Evolutionary conservation across 2,329 filamentous ascomycete genomes (phyloP).

Genomic region (Clonostachys sp.): DNA sequence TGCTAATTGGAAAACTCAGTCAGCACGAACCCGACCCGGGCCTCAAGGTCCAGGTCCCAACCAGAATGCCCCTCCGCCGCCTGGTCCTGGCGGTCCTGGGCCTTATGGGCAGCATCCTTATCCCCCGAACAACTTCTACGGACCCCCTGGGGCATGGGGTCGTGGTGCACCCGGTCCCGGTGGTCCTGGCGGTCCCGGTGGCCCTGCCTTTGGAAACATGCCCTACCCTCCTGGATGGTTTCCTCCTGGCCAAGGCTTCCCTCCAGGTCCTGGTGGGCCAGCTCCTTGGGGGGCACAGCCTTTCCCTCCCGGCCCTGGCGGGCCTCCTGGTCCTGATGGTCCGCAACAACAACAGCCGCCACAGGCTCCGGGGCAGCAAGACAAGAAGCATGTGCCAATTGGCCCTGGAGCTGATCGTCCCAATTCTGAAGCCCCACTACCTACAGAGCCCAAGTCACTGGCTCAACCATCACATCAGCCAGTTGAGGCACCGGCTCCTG

Average conservation of each 20-base stretch:
- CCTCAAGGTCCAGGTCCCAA: conserved; percentile 17
- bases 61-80: conserved; percentile 13
- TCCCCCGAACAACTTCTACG: conserved; percentile 41
- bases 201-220: conserved; percentile 64
- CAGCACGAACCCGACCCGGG: conserved; percentile 27
- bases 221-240: conserved; percentile 81
- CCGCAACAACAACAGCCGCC: conserved; percentile 50
- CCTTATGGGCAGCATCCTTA: conserved; percentile 37
- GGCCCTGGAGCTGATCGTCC: conserved; percentile 45
- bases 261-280: conserved; percentile 36
- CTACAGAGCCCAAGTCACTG: conserved; percentile 48
- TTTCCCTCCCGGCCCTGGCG: conserved; percentile 55
- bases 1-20: neutral
- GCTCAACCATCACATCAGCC: conserved; percentile 40
- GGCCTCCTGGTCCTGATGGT: conserved; percentile 57
- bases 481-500: conserved; percentile 54
- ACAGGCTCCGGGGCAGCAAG: conserved; percentile 33
- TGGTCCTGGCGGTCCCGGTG: conserved; percentile 53
- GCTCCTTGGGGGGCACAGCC: conserved; percentile 53
- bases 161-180: conserved; percentile 25
- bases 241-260: conserved; percentile 41
- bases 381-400: conserved; percentile 44
- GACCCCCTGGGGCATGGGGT: conserved; percentile 49
- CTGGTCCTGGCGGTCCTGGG: conserved; percentile 24
- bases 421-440: conserved; percentile 39